These are phyloP conservation scores for Psidium guajava DNA, from an alignment of 345 rosid genomes.

Conservation along the genomic window DNA sequence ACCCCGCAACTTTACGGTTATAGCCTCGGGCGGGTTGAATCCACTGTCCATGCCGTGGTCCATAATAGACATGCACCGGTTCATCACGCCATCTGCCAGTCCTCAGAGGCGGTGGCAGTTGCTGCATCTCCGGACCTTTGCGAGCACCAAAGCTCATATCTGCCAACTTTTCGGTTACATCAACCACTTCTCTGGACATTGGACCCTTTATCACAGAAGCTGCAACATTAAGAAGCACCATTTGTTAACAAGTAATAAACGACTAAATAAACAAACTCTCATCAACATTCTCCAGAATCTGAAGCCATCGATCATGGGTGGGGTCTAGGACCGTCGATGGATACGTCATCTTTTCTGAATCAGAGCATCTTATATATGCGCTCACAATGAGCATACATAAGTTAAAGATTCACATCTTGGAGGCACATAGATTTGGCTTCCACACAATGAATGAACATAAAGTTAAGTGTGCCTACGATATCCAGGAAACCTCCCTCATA, in stretches of 20 bases:
- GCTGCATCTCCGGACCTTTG: not conserved
- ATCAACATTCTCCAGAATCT: not conserved
- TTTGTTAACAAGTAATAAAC: not conserved
- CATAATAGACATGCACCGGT: constrained; percentile 31
- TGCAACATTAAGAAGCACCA: not conserved
- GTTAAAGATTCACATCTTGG: not conserved
- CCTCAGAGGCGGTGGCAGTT: not conserved
- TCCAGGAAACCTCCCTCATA: not conserved
- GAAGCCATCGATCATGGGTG: not conserved
- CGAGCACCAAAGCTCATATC: not conserved
- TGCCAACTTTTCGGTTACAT: not conserved
- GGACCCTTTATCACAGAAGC: constrained; percentile 21
- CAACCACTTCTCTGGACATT: not conserved
- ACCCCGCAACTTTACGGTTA: not conserved
- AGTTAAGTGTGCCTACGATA: not conserved
- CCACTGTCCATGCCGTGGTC: constrained; percentile 28
- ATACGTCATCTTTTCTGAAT: not conserved
- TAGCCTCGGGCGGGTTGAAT: constrained; percentile 27
- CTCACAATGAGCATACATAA: not conserved
- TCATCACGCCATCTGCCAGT: constrained; percentile 1
- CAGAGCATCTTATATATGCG: not conserved
- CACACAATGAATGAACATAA: not conserved
- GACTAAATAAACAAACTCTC: not conserved
- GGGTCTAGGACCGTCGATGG: not conserved
- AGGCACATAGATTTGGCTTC: not conserved